A percentile compares a stretch with the other conserved stretches of the same genome.
These are phyloP conservation scores for Scedosporium boydii DNA, from an alignment of 2,329 filamentous ascomycete species.

Conservation along the genomic window DNA sequence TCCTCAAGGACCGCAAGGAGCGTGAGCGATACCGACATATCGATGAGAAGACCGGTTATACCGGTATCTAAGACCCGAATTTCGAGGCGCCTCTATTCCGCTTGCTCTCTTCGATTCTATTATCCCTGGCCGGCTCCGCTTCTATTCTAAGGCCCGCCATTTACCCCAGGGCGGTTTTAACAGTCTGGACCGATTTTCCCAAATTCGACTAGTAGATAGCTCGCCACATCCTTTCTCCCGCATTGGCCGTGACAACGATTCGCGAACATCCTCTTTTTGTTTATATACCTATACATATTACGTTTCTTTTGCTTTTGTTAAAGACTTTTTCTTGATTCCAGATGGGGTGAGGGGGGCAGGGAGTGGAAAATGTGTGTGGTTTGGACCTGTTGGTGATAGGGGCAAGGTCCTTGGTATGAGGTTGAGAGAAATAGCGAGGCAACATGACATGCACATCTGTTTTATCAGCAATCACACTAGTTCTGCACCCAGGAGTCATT, in stretches of 20 bases:
- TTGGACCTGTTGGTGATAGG: not conserved
- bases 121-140: not conserved
- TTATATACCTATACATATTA: not conserved
- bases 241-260: not conserved
- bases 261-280: slow-evolving; percentile 1
- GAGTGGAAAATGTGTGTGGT: not conserved
- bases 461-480: not conserved
- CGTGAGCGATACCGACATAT: slow-evolving; percentile 69
- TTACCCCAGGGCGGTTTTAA: not conserved
- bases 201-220: not conserved
- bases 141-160: not conserved
- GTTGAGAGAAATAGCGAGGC: not conserved
- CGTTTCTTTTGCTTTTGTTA: not conserved
- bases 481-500: not conserved
- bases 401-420: not conserved
- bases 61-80: slow-evolving; percentile 29
- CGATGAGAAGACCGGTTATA: slow-evolving; percentile 63
- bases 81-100: not conserved
- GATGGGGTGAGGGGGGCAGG: not conserved
- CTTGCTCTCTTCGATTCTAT: not conserved
- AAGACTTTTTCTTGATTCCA: not conserved
- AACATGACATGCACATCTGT: too few relatives aligned
- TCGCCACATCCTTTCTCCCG: not conserved
- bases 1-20: slow-evolving; percentile 75
- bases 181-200: not conserved